Base-by-base conservation (phyloP, 345 rosid genomes). In the Salix caprea region DNA sequence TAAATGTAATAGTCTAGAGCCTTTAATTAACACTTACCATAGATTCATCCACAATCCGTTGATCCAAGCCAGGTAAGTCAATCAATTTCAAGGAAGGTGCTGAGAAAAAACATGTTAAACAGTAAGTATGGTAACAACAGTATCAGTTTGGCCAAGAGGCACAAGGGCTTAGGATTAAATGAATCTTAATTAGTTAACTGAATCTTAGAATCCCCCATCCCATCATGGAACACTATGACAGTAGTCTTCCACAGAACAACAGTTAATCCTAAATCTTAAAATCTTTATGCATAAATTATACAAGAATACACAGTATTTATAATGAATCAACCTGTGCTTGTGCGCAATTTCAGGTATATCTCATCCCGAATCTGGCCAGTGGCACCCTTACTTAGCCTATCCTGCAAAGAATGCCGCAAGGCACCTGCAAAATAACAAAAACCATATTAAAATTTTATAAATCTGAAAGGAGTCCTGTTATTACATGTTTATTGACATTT, bases 61-160 rank as follows among this genome's bases (percentile, higher is more conserved):
- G 99, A 85, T 96, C 99, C 86, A 94, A 81, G 83, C 99, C 98
- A 69, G 99, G 98, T 81, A 96, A 87, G 84, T 96, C 99, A 73
- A 90, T 79, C 88, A 96, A 85, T 87, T 96, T 96, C 77, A 96
- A 75, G 23, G 99, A 90, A 42, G 99, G 99, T 77, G 99, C 99
- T 96, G 92, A 61, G 82, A 26, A 58, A 64, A 44, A 74, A 61
- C 70, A 65, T 48, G 2, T 40, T 54, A 54, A 32, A 11, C 40
- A 39, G 46, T 24, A 3, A 21, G 26, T 18, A 77, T 32, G 37
- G 28, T 23, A 66, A 32, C 65, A 19, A 14, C 48, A 26, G 36
- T 56, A n/a, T 40, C 44, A 50, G 28, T 58, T 24, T 66, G 32
- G 21, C n/a, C 11, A 44, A 34, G 69, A 24, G 4, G 40, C 40